Base-by-base conservation (phyloP, 257 asterid genomes). In the Nicotiana knightiana region DNA sequence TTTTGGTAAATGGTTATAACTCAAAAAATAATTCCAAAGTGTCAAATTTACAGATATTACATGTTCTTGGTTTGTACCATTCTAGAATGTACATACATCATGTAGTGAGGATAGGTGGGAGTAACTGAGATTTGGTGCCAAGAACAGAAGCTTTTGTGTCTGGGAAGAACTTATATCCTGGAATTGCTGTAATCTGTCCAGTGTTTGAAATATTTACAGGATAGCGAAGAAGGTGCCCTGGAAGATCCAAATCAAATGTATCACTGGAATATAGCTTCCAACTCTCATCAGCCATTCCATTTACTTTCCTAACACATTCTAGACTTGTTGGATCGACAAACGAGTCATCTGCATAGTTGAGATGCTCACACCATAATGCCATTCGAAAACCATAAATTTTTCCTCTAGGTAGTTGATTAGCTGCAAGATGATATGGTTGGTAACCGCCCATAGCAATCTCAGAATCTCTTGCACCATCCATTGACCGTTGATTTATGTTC, bases 401-500 rank as follows among this genome's bases (percentile, higher is more conserved):
- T 1, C 95, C 98, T 84, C 86, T 86, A 7, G 92, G 87, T 5
- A 88, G 89, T 43, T 67, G 43, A n/a, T 35, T 62, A 30, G 35
- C 77, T 9, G 88, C 88, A 57, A 93, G 81, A 63, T 94, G 93
- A 79, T 86, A 83, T 1, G 98, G 98, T 82, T 96, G 99, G 81
- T 90, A 96, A 4, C 90, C 99, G 5, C 98, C 99, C 93, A 96
- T 93, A 2, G 97, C 98, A 3, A 96, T 96, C 91, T 96, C 99
- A 0, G 93, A 75, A 86, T 96, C 99, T 80, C 97, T 89, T 4
- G 83, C 94, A 54, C 99, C 98, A 8, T 96, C 96, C 98, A 96
- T 96, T 62, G 99, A 96, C 79, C 97, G 86, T 58, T 96, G 94
- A 85, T 96, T 96, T 88, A 96, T 94, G 92, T 96, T 96, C 17